phyloP scores from a whole-genome alignment of 768 basidiomycete species.

The Mycena floridula region DNA sequence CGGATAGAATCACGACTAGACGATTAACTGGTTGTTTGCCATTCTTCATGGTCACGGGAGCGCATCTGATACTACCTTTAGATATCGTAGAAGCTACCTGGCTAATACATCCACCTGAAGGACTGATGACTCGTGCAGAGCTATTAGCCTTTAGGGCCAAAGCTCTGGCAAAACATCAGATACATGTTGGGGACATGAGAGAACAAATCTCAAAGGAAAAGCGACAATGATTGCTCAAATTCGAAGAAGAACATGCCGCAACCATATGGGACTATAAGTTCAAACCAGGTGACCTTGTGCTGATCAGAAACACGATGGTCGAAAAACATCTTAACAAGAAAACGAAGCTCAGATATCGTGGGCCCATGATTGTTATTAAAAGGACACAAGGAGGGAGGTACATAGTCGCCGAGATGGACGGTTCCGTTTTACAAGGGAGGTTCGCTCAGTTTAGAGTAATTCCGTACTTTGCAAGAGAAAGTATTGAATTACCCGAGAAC shows the following conservation, averaged over 20 bases:
- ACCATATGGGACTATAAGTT: no score
- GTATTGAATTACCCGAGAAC: neutral
- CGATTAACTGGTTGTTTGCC: conserved; percentile 2
- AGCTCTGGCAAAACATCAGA: neutral
- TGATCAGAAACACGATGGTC: neutral
- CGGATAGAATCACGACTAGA: conserved; percentile 3
- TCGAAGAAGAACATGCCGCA: neutral
- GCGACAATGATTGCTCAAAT: neutral
- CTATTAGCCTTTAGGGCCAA: neutral
- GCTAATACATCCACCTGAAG: neutral
- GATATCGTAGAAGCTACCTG: neutral
- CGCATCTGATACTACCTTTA: neutral
- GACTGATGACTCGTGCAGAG: neutral
- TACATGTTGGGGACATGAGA: neutral
- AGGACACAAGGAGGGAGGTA: neutral
- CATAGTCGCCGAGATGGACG: neutral
- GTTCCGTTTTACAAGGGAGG: neutral
- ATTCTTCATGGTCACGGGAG: neutral
- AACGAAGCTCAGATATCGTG: neutral
- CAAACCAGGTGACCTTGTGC: neutral
- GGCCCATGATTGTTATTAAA: neutral
- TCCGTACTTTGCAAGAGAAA: neutral
- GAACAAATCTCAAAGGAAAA: neutral
- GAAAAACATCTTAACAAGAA: neutral
- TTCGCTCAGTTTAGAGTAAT: neutral